Evolutionary conservation across 2,329 filamentous ascomycete genomes (phyloP), one percentile per base, ranked within the genome.

Genomic region (Lasiodiplodia citricola): DNA sequence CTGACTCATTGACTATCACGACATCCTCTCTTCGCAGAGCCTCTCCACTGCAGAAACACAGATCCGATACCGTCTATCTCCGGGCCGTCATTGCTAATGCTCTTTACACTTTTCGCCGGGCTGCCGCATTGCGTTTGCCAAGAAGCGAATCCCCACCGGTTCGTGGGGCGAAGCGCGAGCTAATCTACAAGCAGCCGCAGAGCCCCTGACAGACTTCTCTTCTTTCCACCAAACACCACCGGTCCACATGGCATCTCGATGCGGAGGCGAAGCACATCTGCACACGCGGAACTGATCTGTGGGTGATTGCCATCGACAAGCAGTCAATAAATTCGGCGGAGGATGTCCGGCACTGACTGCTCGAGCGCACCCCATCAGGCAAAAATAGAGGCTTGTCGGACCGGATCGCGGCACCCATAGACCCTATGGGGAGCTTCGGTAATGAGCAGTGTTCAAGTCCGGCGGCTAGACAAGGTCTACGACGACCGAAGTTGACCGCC

Each of bases 221-320:
- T 44, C 25, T 11, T 5, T 3, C 23, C 38, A 16, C 18, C 28
- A 55, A 47, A 47, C n/a, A 37, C 18, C 18, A 4, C 28, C 54
- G 54, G 54, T 35, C 21, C 44, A n/a, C 28, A 47, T 28, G 58
- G 58, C 58, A 51, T 21, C 8, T 47, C 18, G 6, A 50, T 23
- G 38, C 23, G 57, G 57, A 60, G 11, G 13, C 57, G 13, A 31
- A 44, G n/a, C 18, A 60, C 31, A 13, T 21, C 31, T 18, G 18
- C 54, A 31, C 54, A 38, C 31, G 14, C 21, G 14, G 56, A 23
- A 28, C 35, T 63, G 41, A 25, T 28, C 58, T 18, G 41, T 44
- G 25, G 38, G 37, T 50, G 31, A 63, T 63, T 63, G n/a, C 25
- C 41, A 63, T 63, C 58, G 58, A 63, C 58, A 63, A 63, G 23